Conservation (phyloP, 2,329 filamentous ascomycete genomes). For the Aspergillus sp. region DNA sequence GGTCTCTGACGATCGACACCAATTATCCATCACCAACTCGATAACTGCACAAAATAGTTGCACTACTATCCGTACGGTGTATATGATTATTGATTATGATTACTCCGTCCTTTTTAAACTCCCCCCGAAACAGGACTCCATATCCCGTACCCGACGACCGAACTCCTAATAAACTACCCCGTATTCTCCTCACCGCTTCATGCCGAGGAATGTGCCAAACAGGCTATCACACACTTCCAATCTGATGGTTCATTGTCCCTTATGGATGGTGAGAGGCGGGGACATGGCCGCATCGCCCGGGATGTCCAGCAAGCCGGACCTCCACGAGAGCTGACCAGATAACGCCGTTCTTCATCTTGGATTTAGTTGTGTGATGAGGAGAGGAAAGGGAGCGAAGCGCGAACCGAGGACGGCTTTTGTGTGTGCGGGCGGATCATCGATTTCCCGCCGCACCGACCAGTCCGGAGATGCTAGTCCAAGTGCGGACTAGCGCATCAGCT, state of each 20-base stretch:
- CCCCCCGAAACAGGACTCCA: too few species aligned
- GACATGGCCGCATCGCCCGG: constrained; percentile 41
- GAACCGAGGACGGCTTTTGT: not conserved
- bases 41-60: too few species aligned
- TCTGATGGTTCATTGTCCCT: constrained; percentile 35
- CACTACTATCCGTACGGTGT: too few species aligned
- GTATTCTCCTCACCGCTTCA: not conserved
- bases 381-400: constrained; percentile 17
- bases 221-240: constrained; percentile 25
- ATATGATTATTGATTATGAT: too few species aligned
- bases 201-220: too few species aligned
- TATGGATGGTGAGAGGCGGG: constrained; percentile 37
- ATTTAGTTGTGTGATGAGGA: constrained; percentile 43
- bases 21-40: not conserved
- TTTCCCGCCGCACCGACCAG: constrained; percentile 2
- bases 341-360: constrained; percentile 42
- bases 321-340: constrained; percentile 39
- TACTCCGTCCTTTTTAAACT: too few species aligned
- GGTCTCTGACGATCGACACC: not conserved
- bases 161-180: too few species aligned
- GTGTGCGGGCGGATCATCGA: constrained; percentile 12
- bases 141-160: too few species aligned
- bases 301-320: constrained; percentile 27
- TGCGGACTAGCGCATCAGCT: constrained; percentile 27
- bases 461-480: constrained; percentile 21